phyloP scores from a whole-genome alignment of 2,329 filamentous ascomycete genomes.

The Exophiala sp. region DNA sequence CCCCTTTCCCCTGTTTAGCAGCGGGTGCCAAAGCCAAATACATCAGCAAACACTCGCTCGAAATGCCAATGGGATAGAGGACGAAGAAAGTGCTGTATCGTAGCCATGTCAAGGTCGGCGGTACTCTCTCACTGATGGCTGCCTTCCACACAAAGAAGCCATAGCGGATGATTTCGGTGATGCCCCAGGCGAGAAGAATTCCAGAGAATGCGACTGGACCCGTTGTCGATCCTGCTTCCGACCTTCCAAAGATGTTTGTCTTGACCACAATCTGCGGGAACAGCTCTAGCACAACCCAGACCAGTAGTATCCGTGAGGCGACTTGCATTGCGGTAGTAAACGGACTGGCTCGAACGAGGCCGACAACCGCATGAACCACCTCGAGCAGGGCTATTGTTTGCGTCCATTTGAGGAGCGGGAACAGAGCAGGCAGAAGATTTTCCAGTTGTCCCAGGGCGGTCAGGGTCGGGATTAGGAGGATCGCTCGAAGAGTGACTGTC shows the following conservation, averaged over 20 bases:
- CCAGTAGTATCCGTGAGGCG: slow-evolving; percentile 74
- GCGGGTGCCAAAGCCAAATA: slow-evolving; percentile 60
- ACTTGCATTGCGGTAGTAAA: slow-evolving; percentile 88
- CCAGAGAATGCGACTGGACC: slow-evolving; percentile 37
- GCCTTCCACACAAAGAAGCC: slow-evolving; percentile 78
- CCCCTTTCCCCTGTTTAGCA: slow-evolving; percentile 48
- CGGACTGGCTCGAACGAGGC: slow-evolving; percentile 78
- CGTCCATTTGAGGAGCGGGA: slow-evolving; percentile 51
- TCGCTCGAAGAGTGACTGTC: slow-evolving; percentile 64
- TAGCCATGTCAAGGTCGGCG: slow-evolving; percentile 66
- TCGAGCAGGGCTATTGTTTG: slow-evolving; percentile 82
- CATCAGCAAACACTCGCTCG: slow-evolving; percentile 77
- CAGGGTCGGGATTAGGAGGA: slow-evolving; percentile 49
- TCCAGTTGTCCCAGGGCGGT: slow-evolving; percentile 45
- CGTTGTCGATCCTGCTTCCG: slow-evolving; percentile 16
- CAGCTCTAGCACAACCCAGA: slow-evolving; percentile 73
- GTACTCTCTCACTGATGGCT: slow-evolving; percentile 48
- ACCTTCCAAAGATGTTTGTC: slow-evolving; percentile 29
- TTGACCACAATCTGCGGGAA: slow-evolving; percentile 70
- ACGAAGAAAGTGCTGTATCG: slow-evolving; percentile 84
- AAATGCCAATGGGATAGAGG: slow-evolving; percentile 86
- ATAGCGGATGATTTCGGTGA: slow-evolving; percentile 92
- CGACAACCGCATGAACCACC: slow-evolving; percentile 70
- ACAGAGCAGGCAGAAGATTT: slow-evolving; percentile 44
- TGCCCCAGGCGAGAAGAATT: slow-evolving; percentile 70